Evolutionary conservation across 768 basidiomycete genomes (phyloP).

Genomic region (Royoungia palumana): DNA sequence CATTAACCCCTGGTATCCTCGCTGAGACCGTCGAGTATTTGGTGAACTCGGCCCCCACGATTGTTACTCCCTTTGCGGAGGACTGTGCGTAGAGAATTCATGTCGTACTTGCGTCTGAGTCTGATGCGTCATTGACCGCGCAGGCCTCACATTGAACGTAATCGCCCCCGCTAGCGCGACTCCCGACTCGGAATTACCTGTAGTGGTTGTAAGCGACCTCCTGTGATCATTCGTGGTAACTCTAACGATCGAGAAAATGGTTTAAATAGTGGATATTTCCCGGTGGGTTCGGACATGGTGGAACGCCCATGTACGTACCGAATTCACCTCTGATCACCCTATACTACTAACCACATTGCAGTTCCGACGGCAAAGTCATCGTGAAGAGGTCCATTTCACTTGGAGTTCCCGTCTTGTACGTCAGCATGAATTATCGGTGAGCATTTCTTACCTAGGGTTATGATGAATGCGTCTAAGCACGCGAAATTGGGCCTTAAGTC

Average conservation of each 20-base stretch:
- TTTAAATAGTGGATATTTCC: constrained; percentile 32
- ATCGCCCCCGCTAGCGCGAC: constrained; percentile 42
- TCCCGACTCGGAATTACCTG: constrained; percentile 45
- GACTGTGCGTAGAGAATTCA: too few relatives aligned
- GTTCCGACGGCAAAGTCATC: constrained; percentile 21
- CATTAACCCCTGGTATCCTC: too few relatives aligned
- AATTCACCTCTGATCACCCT: too few relatives aligned
- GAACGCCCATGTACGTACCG: constrained; percentile 10
- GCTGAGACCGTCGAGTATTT: too few relatives aligned
- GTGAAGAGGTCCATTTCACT: constrained; percentile 32
- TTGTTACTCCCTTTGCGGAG: too few relatives aligned
- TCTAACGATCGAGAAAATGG: too few relatives aligned
- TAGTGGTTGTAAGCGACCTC: constrained; percentile 44
- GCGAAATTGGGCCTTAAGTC: neutral
- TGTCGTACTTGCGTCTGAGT: too few relatives aligned
- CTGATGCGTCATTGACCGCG: neutral
- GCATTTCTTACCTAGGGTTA: neutral
- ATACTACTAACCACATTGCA: neutral
- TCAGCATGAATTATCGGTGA: constrained; percentile 42
- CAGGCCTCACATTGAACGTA: constrained; percentile 54
- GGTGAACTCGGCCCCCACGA: too few relatives aligned
- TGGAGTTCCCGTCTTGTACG: constrained; percentile 33
- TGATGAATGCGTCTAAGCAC: neutral
- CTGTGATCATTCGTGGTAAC: too few relatives aligned
- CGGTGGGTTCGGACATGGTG: constrained; percentile 35